Base-by-base conservation (phyloP, 1,139 yeast species). In the Debaryomycetaceae sp. region DNA sequence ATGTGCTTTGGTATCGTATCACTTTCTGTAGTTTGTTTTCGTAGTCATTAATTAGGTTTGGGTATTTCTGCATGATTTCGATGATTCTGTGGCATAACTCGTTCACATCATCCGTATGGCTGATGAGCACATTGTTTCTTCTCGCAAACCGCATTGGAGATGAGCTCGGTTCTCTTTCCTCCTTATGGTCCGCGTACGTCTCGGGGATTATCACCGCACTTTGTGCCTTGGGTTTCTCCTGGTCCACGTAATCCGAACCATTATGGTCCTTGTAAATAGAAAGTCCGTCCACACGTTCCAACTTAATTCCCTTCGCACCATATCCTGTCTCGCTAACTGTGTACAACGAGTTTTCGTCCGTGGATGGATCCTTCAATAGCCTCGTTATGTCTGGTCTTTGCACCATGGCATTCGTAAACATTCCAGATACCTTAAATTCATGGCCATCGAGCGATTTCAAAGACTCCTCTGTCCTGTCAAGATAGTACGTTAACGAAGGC, bases 341-440 rank as follows among this genome's bases (percentile, higher is more conserved):
- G 53, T 81, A 81, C 38, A 83, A 58, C 3, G 75, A 63, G 24
- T 68, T 75, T 52, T 83, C 90, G 41, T 75, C 76, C 1, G 59
- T 59, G 33, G 80, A 79, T 2, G 87, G 81, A 58, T 83, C 89
- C 50, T 83, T 73, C 31, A 85, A 66, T 36, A 84, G 63, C n/a
- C 72, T 64, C 5, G 85, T 81, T 46, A 83, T 81, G 35, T 76
- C 76, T 1, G 84, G 84, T 34, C 75, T 66, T 33, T 70, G 63
- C 8, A 80, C 70, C 20, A 83, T 66, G 5, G 90, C 82, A 55
- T 83, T 83, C 36, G 88, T 80, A 62, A 84, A 85, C 34, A 80
- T 73, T 1, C 87, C 87, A 0, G 86, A 77, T 0, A 74, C 68
- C 2, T 70, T 59, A 55, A 81, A 81, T 44, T 75, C 62, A 7